Base-by-base conservation (phyloP, 179 eudicot species). In the Drosera spatulata region DNA sequence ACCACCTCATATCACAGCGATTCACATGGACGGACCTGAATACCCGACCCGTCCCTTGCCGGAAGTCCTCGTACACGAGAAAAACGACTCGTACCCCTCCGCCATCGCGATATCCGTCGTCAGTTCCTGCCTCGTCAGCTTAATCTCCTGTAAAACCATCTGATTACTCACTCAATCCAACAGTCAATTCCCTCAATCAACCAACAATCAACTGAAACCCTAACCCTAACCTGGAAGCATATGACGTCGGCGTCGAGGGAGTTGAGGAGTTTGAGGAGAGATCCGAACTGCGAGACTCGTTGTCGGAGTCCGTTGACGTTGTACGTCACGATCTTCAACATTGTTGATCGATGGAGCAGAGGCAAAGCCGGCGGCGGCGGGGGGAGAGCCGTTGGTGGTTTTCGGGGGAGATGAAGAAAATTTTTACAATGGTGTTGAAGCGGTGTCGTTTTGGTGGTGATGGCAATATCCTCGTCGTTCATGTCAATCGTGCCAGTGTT, bases 51-150 rank as follows among this genome's bases (percentile, higher is more conserved):
- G 95, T 38, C 93, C 95, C 72, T 77, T 84, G 14, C 83, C 88
- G 39, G 59, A 48, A 37, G 94, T 83, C 44, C 97, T 96, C 7
- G 96, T 86, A 78, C 96, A 93, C 5, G 99, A 88, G 66, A 93
- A 86, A 75, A 93, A 93, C 48, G 96, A 86, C 69, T 89, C 99
- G 49, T 93, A 89, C 10, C 99, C 99, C 64, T 93, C 85, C 41
- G 96, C 90, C 69, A 84, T 70, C 3, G 82, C 77, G 73, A 91
- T 70, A 75, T 91, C 93, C 1, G 87, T 88, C 67, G 89, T 77
- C 37, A 91, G 63, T 60, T 91, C 95, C 45, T 88, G 95, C 55
- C 79, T 82, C 51, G 98, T 79, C 14, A 86, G 53, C 77, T 91
- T 91, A 33, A 85, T 88, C 77, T 88, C 98, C 97, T 90, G 56